Conservation (phyloP, 768 basidiomycete species). For the Pleurotus tuoliensis region DNA sequence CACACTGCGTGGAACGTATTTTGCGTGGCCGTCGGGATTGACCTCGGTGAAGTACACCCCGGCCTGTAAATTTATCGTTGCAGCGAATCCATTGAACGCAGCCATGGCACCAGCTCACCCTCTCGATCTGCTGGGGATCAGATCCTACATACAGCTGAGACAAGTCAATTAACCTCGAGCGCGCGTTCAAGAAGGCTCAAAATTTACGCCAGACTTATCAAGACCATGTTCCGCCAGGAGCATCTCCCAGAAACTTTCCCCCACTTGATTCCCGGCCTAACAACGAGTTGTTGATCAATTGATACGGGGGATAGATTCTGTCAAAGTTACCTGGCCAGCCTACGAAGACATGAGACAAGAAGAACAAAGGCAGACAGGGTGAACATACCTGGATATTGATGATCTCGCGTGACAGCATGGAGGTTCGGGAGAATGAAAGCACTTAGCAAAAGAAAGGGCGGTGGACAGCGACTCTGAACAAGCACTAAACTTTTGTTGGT, state of each 20-base stretch:
- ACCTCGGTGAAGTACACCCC: slow-evolving; percentile 83
- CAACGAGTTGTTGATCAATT: slow-evolving; percentile 9
- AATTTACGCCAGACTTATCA: slow-evolving; percentile 61
- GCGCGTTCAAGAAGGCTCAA: slow-evolving; percentile 6
- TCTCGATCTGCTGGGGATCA: slow-evolving; percentile 69
- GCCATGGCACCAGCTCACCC: slow-evolving; percentile 39
- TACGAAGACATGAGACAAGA: slow-evolving; percentile 21
- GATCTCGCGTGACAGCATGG: slow-evolving; percentile 70
- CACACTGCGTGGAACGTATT: slow-evolving; percentile 87
- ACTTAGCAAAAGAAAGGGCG: too few relatives aligned
- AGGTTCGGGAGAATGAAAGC: too few relatives aligned
- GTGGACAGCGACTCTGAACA: too few relatives aligned
- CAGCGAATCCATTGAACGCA: background rate
- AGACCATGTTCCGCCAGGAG: slow-evolving; percentile 85
- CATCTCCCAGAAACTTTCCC: slow-evolving; percentile 87
- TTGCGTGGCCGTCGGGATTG: slow-evolving; percentile 43
- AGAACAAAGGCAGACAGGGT: background rate
- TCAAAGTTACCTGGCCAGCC: slow-evolving; percentile 65
- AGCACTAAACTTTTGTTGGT: too few relatives aligned
- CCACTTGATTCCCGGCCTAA: slow-evolving; percentile 75
- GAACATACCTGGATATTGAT: slow-evolving; percentile 69
- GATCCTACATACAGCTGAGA: slow-evolving; percentile 64
- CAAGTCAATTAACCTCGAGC: slow-evolving; percentile 5
- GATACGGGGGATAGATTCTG: background rate
- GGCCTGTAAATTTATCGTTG: slow-evolving; percentile 38